Evolutionary conservation across 1,284 basidiomycete genomes (phyloP), one percentile per base, ranked within the genome.

Genomic region (Trichosporon inkin): DNA sequence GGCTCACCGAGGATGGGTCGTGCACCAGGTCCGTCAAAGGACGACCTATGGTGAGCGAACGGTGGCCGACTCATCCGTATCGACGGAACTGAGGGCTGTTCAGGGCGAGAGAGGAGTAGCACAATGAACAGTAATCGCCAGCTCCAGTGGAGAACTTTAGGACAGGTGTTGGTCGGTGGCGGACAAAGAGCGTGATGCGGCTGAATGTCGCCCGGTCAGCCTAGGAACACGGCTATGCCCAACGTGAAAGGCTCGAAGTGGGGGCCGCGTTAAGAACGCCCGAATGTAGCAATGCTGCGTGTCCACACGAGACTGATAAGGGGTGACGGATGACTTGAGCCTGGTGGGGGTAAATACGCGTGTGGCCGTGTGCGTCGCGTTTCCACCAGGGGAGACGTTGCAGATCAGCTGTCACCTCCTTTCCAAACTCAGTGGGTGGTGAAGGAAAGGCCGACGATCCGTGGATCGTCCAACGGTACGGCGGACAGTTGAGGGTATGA

Each of bases 21-120:
- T n/a, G 67, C 58, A 38, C 67, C 66, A 19, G 67, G 66, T 32
- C 67, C 67, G 51, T 66, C 64, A 51, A 69, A 66, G 20, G 53
- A 60, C 35, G 44, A 49, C 44, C 44, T 49, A 24, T 49, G 44
- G 44, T 49, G 44, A 32, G 44, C 24, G 24, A 49, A 49, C 10
- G 22, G 44, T 28, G 44, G 44, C 44, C 44, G 44, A 49, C 44
- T 49, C 44, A 49, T 49, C 44, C 44, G 44, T 49, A 22, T 13
- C 53, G 36, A 51, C 34, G 39, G 49, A 40, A 39, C n/a, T 16
- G 28, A 32, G 22, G 44, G 14, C 22, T 49, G 24, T 5, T n/a
- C 22, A n/a, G 14, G 44, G 3, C 44, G 44, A 32, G 44, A 49
- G 16, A 32, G 13, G 44, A 49, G 44, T 16, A 49, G 19, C 44